A percentile compares a stretch with the other conserved stretches of the same genome.
phyloP scores from a whole-genome alignment of 2,329 filamentous ascomycete species.

The Penicillium sp. region DNA sequence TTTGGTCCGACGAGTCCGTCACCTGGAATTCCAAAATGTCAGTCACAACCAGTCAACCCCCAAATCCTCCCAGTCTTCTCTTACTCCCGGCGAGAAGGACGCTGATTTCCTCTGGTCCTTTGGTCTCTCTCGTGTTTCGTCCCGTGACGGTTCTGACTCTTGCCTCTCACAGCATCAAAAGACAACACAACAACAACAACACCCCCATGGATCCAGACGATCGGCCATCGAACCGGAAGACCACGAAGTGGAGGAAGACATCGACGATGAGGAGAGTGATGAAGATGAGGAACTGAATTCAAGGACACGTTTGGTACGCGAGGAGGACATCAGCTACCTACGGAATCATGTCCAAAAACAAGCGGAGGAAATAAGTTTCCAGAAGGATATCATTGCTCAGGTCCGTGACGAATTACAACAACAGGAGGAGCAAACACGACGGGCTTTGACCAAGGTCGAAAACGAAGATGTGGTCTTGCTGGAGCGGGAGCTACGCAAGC shows the following conservation, averaged over 20 bases:
- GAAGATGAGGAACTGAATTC: no score
- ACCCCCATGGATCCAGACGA: no score
- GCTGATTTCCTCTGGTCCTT: constrained; percentile 30
- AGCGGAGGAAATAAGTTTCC: constrained; percentile 79
- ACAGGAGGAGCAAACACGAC: constrained; percentile 76
- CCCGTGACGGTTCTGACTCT: constrained; percentile 30
- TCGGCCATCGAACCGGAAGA: no score
- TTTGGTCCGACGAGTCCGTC: constrained; percentile 66
- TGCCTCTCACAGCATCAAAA: constrained; percentile 33
- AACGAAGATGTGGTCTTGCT: constrained; percentile 78
- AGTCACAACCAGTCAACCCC: constrained; percentile 44
- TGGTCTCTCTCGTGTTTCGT: constrained; percentile 29
- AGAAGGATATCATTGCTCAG: constrained; percentile 74
- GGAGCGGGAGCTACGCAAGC: constrained; percentile 89
- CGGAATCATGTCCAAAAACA: constrained; percentile 88
- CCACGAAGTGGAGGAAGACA: no score
- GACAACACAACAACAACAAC: constrained; percentile 28
- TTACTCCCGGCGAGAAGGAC: no score
- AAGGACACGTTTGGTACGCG: constrained; percentile 52
- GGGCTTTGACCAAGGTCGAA: constrained; percentile 72
- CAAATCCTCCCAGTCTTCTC: no score
- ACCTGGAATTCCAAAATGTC: constrained; percentile 69
- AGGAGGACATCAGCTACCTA: constrained; percentile 74
- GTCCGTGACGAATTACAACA: constrained; percentile 77
- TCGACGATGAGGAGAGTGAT: constrained; percentile 41